phyloP scores from a whole-genome alignment of 2,329 filamentous ascomycete species.

The Akanthomyces lecanii region DNA sequence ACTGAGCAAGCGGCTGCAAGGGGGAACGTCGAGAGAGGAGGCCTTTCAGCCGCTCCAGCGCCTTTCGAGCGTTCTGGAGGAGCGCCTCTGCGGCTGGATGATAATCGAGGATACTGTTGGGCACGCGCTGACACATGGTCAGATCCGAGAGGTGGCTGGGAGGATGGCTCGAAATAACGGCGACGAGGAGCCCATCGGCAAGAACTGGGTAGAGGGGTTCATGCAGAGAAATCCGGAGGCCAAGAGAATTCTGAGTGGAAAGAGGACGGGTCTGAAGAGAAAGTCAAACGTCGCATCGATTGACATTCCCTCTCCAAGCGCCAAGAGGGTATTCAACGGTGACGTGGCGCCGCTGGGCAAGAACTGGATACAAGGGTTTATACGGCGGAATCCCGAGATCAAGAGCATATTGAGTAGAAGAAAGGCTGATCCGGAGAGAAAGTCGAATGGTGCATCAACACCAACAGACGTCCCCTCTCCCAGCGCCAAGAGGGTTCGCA shows the following conservation, averaged over 20 bases:
- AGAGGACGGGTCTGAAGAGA: too few relatives aligned
- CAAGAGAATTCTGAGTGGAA: too few relatives aligned
- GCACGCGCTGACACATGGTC: not conserved
- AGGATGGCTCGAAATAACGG: not conserved
- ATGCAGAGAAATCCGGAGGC: too few relatives aligned
- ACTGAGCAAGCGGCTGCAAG: not conserved
- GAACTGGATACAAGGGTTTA: not conserved
- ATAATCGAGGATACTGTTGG: not conserved
- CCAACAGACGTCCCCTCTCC: too few relatives aligned
- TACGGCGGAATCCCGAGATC: not conserved
- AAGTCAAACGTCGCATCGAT: too few relatives aligned
- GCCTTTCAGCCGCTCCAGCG: not conserved
- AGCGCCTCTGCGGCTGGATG: not conserved
- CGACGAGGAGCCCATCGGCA: not conserved
- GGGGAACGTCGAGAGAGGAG: not conserved
- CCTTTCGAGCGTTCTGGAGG: not conserved
- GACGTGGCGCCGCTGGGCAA: not conserved
- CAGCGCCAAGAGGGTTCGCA: too few relatives aligned
- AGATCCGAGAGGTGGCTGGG: not conserved
- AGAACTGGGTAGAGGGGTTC: not conserved
- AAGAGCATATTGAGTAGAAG: not conserved
- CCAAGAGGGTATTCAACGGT: not conserved
- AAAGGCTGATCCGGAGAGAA: not conserved
- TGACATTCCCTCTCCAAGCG: too few relatives aligned
- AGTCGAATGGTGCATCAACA: too few relatives aligned